A percentile compares a stretch with the other conserved stretches of the same genome.
Evolutionary conservation across 176 grass and related monocot species (phyloP).

Genomic region (Carex cristatella): DNA sequence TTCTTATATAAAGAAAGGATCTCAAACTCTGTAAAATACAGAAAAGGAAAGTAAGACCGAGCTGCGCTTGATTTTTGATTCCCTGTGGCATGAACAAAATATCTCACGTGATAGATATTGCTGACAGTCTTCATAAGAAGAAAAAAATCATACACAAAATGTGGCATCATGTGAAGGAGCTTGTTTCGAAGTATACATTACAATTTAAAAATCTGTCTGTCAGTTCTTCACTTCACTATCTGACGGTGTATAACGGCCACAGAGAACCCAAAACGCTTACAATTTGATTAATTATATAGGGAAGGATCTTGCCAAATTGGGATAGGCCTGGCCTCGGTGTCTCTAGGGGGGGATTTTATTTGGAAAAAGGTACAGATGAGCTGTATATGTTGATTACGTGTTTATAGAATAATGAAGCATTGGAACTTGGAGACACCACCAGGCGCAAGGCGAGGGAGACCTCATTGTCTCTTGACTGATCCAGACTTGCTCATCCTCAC

Average conservation of each 20-base stretch:
- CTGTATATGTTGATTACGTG: constrained; percentile 16
- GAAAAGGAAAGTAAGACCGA: neutral
- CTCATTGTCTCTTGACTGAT: neutral
- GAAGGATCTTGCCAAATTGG: constrained; percentile 21
- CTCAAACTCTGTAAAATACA: neutral
- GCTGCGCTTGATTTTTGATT: neutral
- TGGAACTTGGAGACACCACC: constrained; percentile 21
- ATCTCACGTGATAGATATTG: neutral
- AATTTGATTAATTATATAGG: neutral
- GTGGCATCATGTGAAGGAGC: no score
- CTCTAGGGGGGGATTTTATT: neutral
- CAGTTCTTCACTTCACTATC: neutral
- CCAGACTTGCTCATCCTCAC: neutral
- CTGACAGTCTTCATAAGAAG: neutral
- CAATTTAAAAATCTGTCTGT: neutral
- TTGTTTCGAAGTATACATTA: neutral
- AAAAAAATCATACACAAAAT: no score
- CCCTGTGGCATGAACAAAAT: neutral
- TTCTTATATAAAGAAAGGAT: neutral
- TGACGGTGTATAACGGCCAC: neutral
- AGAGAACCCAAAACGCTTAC: neutral
- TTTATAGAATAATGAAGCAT: constrained; percentile 13
- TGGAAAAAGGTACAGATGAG: constrained; percentile 1
- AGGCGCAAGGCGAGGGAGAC: neutral
- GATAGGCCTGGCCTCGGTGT: neutral